Conservation (phyloP, 805 yeast genomes). For the Candida coleopterorum region DNA sequence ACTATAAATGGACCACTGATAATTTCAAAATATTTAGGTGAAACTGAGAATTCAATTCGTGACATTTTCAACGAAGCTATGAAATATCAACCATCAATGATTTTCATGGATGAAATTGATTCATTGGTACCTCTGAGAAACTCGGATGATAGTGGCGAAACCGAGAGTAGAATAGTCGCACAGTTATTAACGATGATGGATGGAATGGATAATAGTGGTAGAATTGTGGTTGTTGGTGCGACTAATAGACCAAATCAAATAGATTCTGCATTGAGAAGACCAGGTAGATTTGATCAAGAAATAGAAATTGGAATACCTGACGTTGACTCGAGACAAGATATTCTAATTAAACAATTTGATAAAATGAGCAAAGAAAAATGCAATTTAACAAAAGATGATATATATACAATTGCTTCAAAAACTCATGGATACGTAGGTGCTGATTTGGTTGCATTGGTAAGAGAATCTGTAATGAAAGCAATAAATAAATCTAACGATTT, state of each 20-base stretch:
- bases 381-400: conserved; percentile 47
- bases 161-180: conserved; percentile 86
- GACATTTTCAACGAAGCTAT: conserved; percentile 81
- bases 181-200: conserved; percentile 81
- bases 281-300: conserved; percentile 87
- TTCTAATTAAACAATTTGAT: conserved; percentile 57
- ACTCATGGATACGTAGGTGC: conserved; percentile 99
- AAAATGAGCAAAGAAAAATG: conserved; percentile 45
- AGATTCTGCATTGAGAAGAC: conserved; percentile 73
- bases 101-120: conserved; percentile 91
- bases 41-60: conserved; percentile 83
- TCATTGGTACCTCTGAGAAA: conserved; percentile 83
- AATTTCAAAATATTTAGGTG: conserved; percentile 90
- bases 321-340: conserved; percentile 69
- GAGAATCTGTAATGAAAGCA: conserved; percentile 85
- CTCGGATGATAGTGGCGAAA: conserved; percentile 84
- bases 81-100: conserved; percentile 79
- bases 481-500: conserved; percentile 50
- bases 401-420: conserved; percentile 60
- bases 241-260: conserved; percentile 67
- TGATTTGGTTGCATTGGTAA: conserved; percentile 78
- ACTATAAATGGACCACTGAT: conserved; percentile 88
- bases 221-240: conserved; percentile 69
- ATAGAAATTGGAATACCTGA: conserved; percentile 92
- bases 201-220: conserved; percentile 61